Evolutionary conservation across 305 asterid species (phyloP).

Genomic region (Fraxinus paxiana): DNA sequence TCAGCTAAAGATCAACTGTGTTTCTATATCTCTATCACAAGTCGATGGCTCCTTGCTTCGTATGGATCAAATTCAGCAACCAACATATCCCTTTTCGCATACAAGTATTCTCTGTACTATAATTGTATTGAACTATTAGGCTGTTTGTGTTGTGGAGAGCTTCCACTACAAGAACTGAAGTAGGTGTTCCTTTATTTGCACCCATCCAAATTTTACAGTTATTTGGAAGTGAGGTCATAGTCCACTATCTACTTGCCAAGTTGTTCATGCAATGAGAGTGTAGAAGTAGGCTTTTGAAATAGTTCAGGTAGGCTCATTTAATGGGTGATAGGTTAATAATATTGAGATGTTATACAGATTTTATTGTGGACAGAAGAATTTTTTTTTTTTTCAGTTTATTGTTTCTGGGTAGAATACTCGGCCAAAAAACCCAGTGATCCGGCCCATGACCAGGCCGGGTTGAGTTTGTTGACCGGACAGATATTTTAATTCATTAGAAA

Average conservation of each 20-base stretch:
- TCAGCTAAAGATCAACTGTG: background rate
- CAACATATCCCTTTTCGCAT: background rate
- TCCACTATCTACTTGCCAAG: background rate
- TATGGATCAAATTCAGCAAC: slow-evolving; percentile 11
- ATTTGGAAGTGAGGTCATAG: slow-evolving; percentile 4
- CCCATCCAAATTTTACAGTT: background rate
- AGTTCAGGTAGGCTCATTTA: background rate
- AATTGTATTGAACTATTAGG: background rate
- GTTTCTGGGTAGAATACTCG: background rate
- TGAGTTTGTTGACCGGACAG: background rate
- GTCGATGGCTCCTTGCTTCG: background rate
- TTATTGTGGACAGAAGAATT: background rate
- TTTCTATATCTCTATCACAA: background rate
- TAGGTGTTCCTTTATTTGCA: background rate
- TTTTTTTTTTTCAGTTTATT: background rate
- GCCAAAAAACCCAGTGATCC: background rate
- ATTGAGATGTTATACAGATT: background rate
- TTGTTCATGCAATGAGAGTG: slow-evolving; percentile 1
- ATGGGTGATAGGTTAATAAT: background rate
- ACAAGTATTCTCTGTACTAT: background rate
- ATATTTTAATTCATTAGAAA: background rate
- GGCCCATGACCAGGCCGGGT: background rate
- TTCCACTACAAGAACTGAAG: background rate
- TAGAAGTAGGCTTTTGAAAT: background rate
- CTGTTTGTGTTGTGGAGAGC: background rate